Conservation (phyloP, 2,329 filamentous ascomycete genomes). For the Berkeleyomyces basicola region DNA sequence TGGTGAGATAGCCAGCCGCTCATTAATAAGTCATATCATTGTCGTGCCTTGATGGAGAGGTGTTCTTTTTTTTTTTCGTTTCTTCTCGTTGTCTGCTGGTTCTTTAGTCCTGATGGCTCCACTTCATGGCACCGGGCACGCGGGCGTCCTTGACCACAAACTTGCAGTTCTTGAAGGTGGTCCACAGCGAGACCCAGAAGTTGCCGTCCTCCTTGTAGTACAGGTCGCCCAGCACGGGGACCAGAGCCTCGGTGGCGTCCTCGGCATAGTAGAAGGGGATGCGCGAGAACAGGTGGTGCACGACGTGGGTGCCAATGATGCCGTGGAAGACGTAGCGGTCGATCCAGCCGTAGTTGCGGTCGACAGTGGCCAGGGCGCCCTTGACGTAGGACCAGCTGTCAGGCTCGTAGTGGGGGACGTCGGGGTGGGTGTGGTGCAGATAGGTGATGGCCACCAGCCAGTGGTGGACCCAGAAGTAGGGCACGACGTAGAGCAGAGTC, state of each 20-base stretch:
- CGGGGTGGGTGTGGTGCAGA: slow-evolving; percentile 45
- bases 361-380: slow-evolving; percentile 45
- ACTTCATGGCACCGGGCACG: slow-evolving; percentile 14
- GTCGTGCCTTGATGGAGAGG: background rate
- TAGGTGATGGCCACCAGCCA: slow-evolving; percentile 62
- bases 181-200: slow-evolving; percentile 30
- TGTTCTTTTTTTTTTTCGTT: background rate
- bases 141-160: slow-evolving; percentile 24
- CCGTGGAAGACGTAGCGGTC: slow-evolving; percentile 49
- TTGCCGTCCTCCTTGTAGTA: slow-evolving; percentile 30
- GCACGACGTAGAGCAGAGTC: slow-evolving; percentile 42
- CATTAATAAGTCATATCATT: background rate
- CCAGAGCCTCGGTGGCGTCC: slow-evolving; percentile 40
- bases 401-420: slow-evolving; percentile 40
- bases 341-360: slow-evolving; percentile 48
- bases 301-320: slow-evolving; percentile 47
- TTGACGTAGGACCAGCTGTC: slow-evolving; percentile 45
- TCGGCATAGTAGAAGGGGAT: slow-evolving; percentile 33
- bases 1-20: background rate
- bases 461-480: slow-evolving; percentile 55
- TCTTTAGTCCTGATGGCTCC: slow-evolving; percentile 8
- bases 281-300: slow-evolving; percentile 42
- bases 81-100: background rate
- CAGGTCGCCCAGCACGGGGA: slow-evolving; percentile 36
- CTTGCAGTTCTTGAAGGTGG: slow-evolving; percentile 29